Evolutionary conservation across 208 protist species (phyloP), one percentile per base, ranked within the genome.

Genomic region (Trypanosoma lewisi): DNA sequence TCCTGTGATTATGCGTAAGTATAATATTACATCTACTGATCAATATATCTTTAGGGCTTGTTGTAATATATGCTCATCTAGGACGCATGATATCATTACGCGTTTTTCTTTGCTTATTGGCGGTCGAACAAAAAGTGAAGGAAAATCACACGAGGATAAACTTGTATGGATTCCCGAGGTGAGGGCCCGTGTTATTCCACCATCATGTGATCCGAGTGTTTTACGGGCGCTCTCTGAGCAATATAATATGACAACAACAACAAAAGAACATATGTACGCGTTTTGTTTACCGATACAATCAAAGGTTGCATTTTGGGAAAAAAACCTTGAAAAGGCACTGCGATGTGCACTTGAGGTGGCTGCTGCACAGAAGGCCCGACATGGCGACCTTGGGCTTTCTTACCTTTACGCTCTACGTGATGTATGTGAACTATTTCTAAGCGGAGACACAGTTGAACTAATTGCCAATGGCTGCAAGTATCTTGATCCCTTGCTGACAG

Each of bases 201-300:
- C 64, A 41, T 11, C 70, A 19, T 53, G 30, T 2, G 74, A 84
- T 44, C 73, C 78, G 7, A 54, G 66, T 0, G 64, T 70, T 58
- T 4, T 56, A 2, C 17, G 50, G 2, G 57, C 61, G 5, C 63
- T 75, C 8, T 71, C 55, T 7, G 41, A 55, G 1, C 51, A 70
- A 52, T 78, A 75, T 57, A 33, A 39, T 4, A 12, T 36, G 9
- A 60, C 61, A 0, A 39, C 7, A 37, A 66, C 64, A 2, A 66
- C 11, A 31, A 28, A 67, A 11, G 54, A 61, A 14, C 71, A 78
- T 62, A 25, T 50, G n/a, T 82, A 89, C 63, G 71, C 83, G 28
- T 93, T 89, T 55, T 88, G 82, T 73, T 57, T 82, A 19, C 86
- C 86, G 28, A 59, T 93, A 23, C 72, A 64, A 53, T 90, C 83